Evolutionary conservation across 305 asterid species (phyloP), one percentile per base, ranked within the genome.

Genomic region (Euphrasia arctica): DNA sequence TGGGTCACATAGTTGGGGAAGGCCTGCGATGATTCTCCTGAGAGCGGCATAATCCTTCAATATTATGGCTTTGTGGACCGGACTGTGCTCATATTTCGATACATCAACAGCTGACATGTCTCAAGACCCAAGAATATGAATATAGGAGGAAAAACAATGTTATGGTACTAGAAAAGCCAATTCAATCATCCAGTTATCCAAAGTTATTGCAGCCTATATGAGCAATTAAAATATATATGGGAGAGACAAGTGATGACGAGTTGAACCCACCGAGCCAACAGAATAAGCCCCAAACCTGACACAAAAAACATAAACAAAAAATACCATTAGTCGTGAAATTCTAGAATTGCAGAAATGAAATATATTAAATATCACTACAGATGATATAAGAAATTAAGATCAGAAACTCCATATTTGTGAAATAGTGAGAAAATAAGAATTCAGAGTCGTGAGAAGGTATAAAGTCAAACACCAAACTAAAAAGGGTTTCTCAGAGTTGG

Each of bases 11-110:
- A 90, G 92, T 45, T 70, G 79, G 13, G 99, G 99, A 65, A 93
- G 85, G 27, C 68, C 77, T 0, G 82, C 75, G 12, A 90, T 78
- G 62, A 93, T 86, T 78, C 68, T 86, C 78, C 83, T 84, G 58
- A 93, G 86, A 62, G 78, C 74, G 34, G 84, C 75, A 73, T 93
- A 85, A 66, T 93, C 97, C 79, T 83, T 90, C 86, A 82, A 75
- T 62, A 89, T 74, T 67, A 93, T 66, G 72, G 95, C 95, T 69
- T 79, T 88, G 39, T 90, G 99, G 65, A 86, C 88, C 68, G 96
- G 95, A 68, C 97, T 88, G 68, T 88, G 97, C 32, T 77, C 85
- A 61, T 88, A 88, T 74, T 82, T 86, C 3, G 87, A 82, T 61
- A 80, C 77, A 80, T 93, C 99, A 65, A 78, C 60, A 58, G 78